A percentile compares a stretch with the other conserved stretches of the same genome.
Evolutionary conservation across 805 yeast genomes (phyloP).

Genomic region (Schwanniomyces polymorphus): DNA sequence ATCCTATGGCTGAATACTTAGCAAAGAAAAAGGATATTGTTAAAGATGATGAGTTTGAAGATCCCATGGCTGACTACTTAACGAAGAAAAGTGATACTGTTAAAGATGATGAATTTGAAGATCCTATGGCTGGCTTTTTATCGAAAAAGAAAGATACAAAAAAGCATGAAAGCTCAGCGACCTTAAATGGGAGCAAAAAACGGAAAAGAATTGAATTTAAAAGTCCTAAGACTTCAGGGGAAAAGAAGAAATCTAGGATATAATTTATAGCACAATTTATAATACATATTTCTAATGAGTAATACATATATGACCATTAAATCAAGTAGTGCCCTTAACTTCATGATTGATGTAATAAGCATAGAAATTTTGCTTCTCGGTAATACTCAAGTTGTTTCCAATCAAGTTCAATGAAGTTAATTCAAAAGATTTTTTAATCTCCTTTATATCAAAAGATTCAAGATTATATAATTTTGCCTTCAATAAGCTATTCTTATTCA

Average conservation of each 20-base stretch:
- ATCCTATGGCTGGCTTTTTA: conserved; percentile 24
- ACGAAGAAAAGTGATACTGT: conserved; percentile 9
- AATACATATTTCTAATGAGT: background rate
- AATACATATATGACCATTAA: background rate
- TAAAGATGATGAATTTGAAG: conserved; percentile 34
- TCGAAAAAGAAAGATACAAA: conserved; percentile 2
- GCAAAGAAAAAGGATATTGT: conserved; percentile 1
- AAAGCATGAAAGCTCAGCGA: conserved; percentile 4
- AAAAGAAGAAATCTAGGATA: background rate
- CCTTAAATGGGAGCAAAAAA: conserved; percentile 1
- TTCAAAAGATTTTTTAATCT: conserved; percentile 26
- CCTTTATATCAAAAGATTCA: conserved; percentile 13
- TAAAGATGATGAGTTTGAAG: conserved; percentile 31
- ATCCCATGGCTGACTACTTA: conserved; percentile 28
- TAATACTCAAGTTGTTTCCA: conserved; percentile 24
- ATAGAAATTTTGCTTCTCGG: conserved; percentile 30
- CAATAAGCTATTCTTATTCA: conserved; percentile 18
- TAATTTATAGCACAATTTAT: background rate
- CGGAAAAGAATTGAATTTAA: background rate
- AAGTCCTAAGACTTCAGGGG: background rate
- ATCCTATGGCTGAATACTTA: background rate
- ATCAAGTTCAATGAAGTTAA: conserved; percentile 32
- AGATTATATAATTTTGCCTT: conserved; percentile 27
- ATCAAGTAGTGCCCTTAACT: background rate
- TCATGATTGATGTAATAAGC: conserved; percentile 16